Conservation (phyloP, 306 rosid species). For the Gastrolobium bilobum region DNA sequence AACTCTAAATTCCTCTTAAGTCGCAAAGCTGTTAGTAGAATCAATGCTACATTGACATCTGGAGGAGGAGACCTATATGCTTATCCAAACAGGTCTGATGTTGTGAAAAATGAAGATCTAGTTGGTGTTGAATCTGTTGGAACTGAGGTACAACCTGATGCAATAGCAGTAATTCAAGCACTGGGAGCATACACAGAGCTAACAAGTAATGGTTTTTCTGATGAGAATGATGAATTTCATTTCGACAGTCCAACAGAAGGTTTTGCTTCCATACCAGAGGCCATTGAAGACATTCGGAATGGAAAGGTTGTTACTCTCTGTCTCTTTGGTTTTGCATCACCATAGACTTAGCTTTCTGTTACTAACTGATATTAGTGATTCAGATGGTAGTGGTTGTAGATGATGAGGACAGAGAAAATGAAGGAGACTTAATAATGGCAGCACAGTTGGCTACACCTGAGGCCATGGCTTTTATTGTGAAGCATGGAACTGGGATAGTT, state of each 20-base stretch:
- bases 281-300: slow-evolving; percentile 77
- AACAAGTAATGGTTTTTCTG: slow-evolving; percentile 58
- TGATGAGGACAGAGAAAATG: slow-evolving; percentile 93
- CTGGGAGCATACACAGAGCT: slow-evolving; percentile 56
- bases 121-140: slow-evolving; percentile 50
- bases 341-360: slow-evolving; percentile 29
- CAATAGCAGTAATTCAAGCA: slow-evolving; percentile 50
- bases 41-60: slow-evolving; percentile 66
- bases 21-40: slow-evolving; percentile 48
- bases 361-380: slow-evolving; percentile 42
- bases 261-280: slow-evolving; percentile 82
- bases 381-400: slow-evolving; percentile 91
- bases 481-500: slow-evolving; percentile 89
- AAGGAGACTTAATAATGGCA: slow-evolving; percentile 92
- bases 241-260: slow-evolving; percentile 76
- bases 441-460: slow-evolving; percentile 86
- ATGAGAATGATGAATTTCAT: slow-evolving; percentile 65
- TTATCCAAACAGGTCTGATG: slow-evolving; percentile 49
- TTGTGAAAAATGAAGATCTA: slow-evolving; percentile 35
- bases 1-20: slow-evolving; percentile 50
- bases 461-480: slow-evolving; percentile 95
- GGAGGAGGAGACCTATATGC: slow-evolving; percentile 66
- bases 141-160: slow-evolving; percentile 54
- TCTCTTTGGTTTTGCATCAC: not conserved
- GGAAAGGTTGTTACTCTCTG: slow-evolving; percentile 75